phyloP scores from a whole-genome alignment of 208 protist species.

The Leishmania lainsoni region DNA sequence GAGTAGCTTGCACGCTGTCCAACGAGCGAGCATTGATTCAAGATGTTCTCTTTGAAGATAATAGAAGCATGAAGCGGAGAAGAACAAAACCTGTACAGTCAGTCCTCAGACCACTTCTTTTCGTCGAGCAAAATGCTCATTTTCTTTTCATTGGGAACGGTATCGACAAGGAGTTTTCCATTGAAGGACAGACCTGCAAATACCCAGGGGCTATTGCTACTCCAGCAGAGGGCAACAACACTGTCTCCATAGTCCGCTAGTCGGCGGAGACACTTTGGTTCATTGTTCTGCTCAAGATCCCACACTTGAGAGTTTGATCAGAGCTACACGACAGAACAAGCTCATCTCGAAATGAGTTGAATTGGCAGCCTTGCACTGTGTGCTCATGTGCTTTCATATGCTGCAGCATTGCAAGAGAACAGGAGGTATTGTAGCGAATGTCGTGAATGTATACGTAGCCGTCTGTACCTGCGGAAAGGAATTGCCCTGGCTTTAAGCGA shows the following conservation, averaged over 20 bases:
- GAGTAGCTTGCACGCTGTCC: too few relatives aligned
- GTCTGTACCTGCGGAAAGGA: slow-evolving; percentile 74
- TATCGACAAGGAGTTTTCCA: slow-evolving; percentile 82
- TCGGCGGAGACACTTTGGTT: slow-evolving; percentile 49
- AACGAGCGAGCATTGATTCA: not conserved
- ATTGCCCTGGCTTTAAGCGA: slow-evolving; percentile 50
- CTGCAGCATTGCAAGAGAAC: slow-evolving; percentile 4
- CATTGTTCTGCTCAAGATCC: slow-evolving; percentile 43
- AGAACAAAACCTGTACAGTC: not conserved
- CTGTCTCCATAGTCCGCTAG: slow-evolving; percentile 78
- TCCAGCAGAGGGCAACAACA: slow-evolving; percentile 82
- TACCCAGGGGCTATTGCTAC: slow-evolving; percentile 76
- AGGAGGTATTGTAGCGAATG: slow-evolving; percentile 47
- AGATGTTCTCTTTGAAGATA: not conserved
- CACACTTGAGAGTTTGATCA: slow-evolving; percentile 81
- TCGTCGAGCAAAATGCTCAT: slow-evolving; percentile 82
- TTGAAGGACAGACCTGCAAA: slow-evolving; percentile 89
- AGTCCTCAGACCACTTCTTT: slow-evolving; percentile 26
- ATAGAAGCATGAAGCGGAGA: not conserved
- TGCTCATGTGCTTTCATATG: slow-evolving; percentile 75
- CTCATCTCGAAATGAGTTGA: slow-evolving; percentile 87
- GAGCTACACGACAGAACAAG: slow-evolving; percentile 74
- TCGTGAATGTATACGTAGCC: slow-evolving; percentile 78
- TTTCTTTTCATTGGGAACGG: slow-evolving; percentile 82
- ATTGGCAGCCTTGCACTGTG: slow-evolving; percentile 50